phyloP scores from a whole-genome alignment of 768 basidiomycete genomes.

The Porphyrellus cyaneotinctus region DNA sequence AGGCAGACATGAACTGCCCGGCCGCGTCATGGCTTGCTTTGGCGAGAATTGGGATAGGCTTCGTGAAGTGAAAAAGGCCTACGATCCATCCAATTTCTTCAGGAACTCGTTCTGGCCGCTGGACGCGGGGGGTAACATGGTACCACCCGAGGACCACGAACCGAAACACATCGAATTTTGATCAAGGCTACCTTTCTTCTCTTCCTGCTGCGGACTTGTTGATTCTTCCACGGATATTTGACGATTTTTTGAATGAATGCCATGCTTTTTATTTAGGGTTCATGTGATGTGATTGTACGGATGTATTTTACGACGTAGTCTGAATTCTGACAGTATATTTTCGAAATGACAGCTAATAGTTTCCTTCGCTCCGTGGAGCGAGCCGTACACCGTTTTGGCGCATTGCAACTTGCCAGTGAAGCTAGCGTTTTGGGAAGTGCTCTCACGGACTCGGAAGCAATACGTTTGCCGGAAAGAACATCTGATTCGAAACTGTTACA shows the following conservation, averaged over 20 bases:
- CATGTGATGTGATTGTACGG: not conserved
- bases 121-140: slow-evolving; percentile 47
- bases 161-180: slow-evolving; percentile 36
- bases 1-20: slow-evolving; percentile 62
- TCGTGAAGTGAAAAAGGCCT: slow-evolving; percentile 62
- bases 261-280: not conserved
- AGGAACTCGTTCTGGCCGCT: slow-evolving; percentile 80
- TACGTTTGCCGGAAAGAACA: too few relatives aligned
- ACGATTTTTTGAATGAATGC: not conserved
- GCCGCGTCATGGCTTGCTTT: slow-evolving; percentile 61
- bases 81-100: slow-evolving; percentile 78
- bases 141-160: slow-evolving; percentile 61
- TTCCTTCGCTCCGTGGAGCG: not conserved
- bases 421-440: too few relatives aligned
- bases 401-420: too few relatives aligned
- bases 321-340: not conserved
- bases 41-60: slow-evolving; percentile 75
- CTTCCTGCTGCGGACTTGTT: too few relatives aligned
- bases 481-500: too few relatives aligned
- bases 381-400: too few relatives aligned
- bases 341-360: not conserved
- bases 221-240: not conserved
- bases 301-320: not conserved
- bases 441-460: too few relatives aligned
- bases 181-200: not conserved